Evolutionary conservation across 108 stramenopile genomes (phyloP), one percentile per base, ranked within the genome.

Genomic region (Cyclotella atomus): DNA sequence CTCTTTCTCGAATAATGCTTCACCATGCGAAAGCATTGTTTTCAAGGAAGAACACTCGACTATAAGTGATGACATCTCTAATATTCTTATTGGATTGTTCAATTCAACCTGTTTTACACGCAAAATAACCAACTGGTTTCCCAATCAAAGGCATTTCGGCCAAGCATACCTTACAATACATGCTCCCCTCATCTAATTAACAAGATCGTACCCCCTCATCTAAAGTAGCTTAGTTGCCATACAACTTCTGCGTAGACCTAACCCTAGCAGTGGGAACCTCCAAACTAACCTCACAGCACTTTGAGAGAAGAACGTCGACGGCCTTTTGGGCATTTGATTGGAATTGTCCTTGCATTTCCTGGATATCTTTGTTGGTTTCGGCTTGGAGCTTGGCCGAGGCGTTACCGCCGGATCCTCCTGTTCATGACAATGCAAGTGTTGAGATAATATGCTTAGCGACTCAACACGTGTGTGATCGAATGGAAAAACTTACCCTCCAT

Each of bases 281-380:
- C 53, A 96, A 69, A 55, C 90, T 91, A 54, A 96, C 96, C 68
- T 96, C 96, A 53, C 96, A 96, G 80, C 96, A 96, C 64, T 96
- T 96, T 68, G 87, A 85, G 43, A 96, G 79, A 45, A 96, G 88
- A 56, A 96, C 91, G 79, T 96, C 92, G 28, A 94, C 87, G 29
- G 96, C 96, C 87, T 92, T 91, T 70, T 91, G 90, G 15, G 89
- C 90, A 83, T 96, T 96, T 82, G 83, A 81, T 57, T 91, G 84
- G 73, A 95, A 96, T 61, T 79, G 67, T 16, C 71, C 75, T 84
- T 95, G 84, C 96, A 94, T 88, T 24, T 59, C 78, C 24, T 82
- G 62, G 65, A 96, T 85, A 10, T 91, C 93, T 68, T 84, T 81
- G 74, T 86, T 83, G 50, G 96, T 96, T 30, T 94, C 89, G 1